These are phyloP conservation scores for Stagonosporopsis rhizophila DNA, from an alignment of 2,329 filamentous ascomycete species.

Conservation along the genomic window DNA sequence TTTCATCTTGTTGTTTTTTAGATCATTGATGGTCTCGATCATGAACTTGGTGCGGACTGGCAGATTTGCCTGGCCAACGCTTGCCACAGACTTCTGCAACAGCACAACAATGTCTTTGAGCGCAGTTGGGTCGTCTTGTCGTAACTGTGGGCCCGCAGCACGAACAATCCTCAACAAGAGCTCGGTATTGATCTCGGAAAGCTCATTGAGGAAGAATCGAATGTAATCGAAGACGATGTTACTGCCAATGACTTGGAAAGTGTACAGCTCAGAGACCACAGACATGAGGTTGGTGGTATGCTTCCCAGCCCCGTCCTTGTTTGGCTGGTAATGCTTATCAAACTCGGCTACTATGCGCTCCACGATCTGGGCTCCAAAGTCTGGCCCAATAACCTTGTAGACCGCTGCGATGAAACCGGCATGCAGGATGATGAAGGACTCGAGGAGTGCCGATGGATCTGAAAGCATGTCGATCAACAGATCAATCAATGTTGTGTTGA, in stretches of 20 bases:
- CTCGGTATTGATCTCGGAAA: constrained; percentile 88
- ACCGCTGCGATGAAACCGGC: constrained; percentile 88
- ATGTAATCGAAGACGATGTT: constrained; percentile 92
- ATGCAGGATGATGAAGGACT: constrained; percentile 89
- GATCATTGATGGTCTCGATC: constrained; percentile 92
- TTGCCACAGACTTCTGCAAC: constrained; percentile 74
- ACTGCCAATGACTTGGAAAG: constrained; percentile 84
- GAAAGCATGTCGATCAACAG: constrained; percentile 80
- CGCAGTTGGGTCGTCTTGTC: constrained; percentile 85
- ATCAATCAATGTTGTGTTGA: constrained; percentile 80
- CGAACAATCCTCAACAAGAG: constrained; percentile 84
- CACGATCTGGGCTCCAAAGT: constrained; percentile 87
- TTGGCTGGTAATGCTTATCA: constrained; percentile 65
- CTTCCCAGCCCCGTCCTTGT: constrained; percentile 48
- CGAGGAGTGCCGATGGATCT: constrained; percentile 78
- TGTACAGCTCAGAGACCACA: constrained; percentile 86
- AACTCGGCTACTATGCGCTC: constrained; percentile 80
- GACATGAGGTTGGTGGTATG: constrained; percentile 82
- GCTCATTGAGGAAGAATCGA: constrained; percentile 73
- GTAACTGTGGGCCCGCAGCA: constrained; percentile 77
- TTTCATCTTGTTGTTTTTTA: constrained; percentile 94
- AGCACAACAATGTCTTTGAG: constrained; percentile 87
- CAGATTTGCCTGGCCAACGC: constrained; percentile 71
- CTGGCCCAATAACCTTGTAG: constrained; percentile 85
- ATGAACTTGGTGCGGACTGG: constrained; percentile 95